Percentiles rank a stretch among this genome's conserved stretches.
Conservation (phyloP, 495 filamentous ascomycete genomes). For the Neurospora discreta region DNA sequence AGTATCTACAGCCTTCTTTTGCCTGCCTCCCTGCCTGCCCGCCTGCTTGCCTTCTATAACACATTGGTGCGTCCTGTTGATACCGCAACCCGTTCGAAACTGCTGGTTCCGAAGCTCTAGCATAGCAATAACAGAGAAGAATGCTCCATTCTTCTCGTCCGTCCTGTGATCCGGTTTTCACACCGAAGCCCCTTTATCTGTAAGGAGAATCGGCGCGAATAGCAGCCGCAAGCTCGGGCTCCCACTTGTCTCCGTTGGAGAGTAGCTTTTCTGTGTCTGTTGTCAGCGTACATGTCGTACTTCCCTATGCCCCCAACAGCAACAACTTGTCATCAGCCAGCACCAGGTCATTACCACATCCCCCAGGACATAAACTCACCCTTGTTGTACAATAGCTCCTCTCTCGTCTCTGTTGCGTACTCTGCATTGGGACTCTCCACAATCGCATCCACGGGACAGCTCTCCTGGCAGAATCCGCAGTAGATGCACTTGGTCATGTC, state of each 20-base stretch:
- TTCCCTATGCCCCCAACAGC: neutral
- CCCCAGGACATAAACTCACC: conserved; percentile 33
- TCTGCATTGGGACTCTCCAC: conserved; percentile 95
- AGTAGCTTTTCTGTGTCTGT: conserved; percentile 51
- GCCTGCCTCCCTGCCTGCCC: neutral
- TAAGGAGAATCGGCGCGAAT: conserved; percentile 84
- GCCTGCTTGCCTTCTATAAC: neutral
- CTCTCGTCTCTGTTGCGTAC: conserved; percentile 93
- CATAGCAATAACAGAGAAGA: neutral
- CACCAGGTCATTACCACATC: too few species aligned
- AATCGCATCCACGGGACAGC: conserved; percentile 95
- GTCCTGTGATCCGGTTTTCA: neutral
- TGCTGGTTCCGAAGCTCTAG: neutral
- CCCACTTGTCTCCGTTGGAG: conserved; percentile 92
- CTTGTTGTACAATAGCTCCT: conserved; percentile 98
- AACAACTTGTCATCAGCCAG: too few species aligned
- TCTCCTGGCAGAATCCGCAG: conserved; percentile 98
- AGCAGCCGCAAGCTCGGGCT: conserved; percentile 86
- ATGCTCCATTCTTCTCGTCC: neutral
- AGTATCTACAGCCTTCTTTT: neutral
- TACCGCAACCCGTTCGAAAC: neutral
- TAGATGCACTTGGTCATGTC: conserved; percentile 99
- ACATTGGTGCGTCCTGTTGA: neutral
- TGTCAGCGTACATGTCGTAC: conserved; percentile 7
- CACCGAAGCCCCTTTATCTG: conserved; percentile 41